Conservation (phyloP, 345 rosid genomes). For the Syzygium jambos region DNA sequence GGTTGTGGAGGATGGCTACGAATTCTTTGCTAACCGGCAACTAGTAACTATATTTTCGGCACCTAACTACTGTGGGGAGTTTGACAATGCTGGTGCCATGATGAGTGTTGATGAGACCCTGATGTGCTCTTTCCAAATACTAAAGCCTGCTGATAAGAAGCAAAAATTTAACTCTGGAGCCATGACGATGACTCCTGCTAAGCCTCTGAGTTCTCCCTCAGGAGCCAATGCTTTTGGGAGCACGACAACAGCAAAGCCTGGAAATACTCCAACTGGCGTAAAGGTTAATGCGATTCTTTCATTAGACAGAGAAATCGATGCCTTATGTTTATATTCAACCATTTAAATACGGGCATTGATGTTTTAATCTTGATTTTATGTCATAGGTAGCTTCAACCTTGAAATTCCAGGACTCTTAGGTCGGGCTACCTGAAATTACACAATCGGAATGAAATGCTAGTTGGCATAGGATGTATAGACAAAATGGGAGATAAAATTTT, state of each 20-base stretch:
- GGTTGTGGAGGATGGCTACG: slow-evolving; percentile 97
- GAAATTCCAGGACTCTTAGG: not conserved
- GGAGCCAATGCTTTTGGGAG: slow-evolving; percentile 24
- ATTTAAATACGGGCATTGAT: not conserved
- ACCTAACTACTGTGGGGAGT: slow-evolving; percentile 86
- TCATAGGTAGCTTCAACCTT: not conserved
- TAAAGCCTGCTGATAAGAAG: slow-evolving; percentile 64
- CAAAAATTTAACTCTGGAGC: slow-evolving; percentile 33
- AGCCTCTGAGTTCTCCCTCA: slow-evolving; percentile 31
- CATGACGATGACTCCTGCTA: slow-evolving; percentile 17
- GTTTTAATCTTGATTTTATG: not conserved
- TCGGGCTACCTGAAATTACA: not conserved
- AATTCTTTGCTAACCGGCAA: slow-evolving; percentile 80
- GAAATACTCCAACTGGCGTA: slow-evolving; percentile 35
- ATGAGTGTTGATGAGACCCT: slow-evolving; percentile 61
- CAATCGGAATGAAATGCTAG: not conserved
- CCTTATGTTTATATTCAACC: not conserved
- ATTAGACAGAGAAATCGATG: not conserved
- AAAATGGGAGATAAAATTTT: not conserved
- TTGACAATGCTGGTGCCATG: slow-evolving; percentile 75
- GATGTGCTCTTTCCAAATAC: slow-evolving; percentile 79
- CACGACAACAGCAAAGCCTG: slow-evolving; percentile 32
- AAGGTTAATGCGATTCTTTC: slow-evolving; percentile 28
- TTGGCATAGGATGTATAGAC: not conserved
- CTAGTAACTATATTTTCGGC: slow-evolving; percentile 86